These are phyloP conservation scores for Carex kokanica DNA, from an alignment of 176 grass and related monocot species.

Conservation along the genomic window DNA sequence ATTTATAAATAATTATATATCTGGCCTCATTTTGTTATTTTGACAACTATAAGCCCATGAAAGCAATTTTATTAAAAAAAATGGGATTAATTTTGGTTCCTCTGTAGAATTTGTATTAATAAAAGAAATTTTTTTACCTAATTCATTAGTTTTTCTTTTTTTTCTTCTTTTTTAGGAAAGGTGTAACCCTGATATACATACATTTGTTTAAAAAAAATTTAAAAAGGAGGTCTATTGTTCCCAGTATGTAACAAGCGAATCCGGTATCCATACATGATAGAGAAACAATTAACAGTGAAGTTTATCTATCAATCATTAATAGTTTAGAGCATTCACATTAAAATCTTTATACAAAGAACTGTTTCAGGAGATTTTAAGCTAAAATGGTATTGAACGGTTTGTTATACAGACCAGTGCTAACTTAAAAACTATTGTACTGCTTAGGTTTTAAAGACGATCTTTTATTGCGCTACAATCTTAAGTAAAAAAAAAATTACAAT, in stretches of 20 bases:
- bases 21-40: neutral
- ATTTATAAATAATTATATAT: neutral
- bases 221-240: neutral
- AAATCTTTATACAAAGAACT: no score
- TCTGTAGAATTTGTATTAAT: neutral
- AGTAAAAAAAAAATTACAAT: no score
- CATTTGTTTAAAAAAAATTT: neutral
- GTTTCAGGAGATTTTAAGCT: no score
- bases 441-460: no score
- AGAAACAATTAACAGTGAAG: no score
- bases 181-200: neutral
- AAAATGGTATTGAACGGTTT: no score
- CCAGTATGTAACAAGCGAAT: neutral
- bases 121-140: neutral
- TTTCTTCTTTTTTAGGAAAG: neutral
- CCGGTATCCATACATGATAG: neutral
- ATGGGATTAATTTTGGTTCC: neutral
- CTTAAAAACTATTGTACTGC: no score
- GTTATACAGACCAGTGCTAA: no score
- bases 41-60: neutral
- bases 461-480: no score
- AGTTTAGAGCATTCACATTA: no score
- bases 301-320: no score
- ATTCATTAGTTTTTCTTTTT: neutral
- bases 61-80: neutral